These are phyloP conservation scores for Candida anutae DNA, from an alignment of 1,139 yeast species.

Conservation along the genomic window DNA sequence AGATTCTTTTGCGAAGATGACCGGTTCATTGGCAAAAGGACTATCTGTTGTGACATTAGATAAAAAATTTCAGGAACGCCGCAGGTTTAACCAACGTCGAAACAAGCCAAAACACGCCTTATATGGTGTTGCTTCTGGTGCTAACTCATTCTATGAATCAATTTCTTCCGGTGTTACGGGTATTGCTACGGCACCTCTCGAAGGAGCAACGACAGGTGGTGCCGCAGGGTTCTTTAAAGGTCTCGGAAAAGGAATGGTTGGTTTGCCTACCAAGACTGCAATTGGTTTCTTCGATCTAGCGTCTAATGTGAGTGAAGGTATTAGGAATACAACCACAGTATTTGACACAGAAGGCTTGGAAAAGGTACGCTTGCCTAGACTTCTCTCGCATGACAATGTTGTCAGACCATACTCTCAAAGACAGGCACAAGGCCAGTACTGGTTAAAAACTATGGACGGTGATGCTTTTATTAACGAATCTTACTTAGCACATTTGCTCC, in stretches of 20 bases:
- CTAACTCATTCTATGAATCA: slow-evolving; percentile 82
- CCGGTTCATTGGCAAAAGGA: slow-evolving; percentile 94
- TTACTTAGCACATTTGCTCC: slow-evolving; percentile 77
- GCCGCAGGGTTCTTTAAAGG: slow-evolving; percentile 91
- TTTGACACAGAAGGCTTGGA: slow-evolving; percentile 76
- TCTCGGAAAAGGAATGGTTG: slow-evolving; percentile 88
- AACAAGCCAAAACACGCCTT: slow-evolving; percentile 82
- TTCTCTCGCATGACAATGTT: slow-evolving; percentile 59
- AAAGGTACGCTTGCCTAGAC: slow-evolving; percentile 77
- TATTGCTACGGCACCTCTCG: slow-evolving; percentile 81
- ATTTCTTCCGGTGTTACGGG: slow-evolving; percentile 86
- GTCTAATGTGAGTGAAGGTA: slow-evolving; percentile 88
- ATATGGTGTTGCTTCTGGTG: slow-evolving; percentile 83
- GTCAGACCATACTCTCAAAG: slow-evolving; percentile 70
- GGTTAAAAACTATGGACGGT: slow-evolving; percentile 80
- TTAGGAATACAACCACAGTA: slow-evolving; percentile 85
- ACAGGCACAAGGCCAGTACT: slow-evolving; percentile 90
- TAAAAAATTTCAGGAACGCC: slow-evolving; percentile 71
- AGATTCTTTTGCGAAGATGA: slow-evolving; percentile 85
- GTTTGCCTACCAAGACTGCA: slow-evolving; percentile 93
- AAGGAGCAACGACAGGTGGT: slow-evolving; percentile 82
- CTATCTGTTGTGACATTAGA: slow-evolving; percentile 88
- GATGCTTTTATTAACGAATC: slow-evolving; percentile 66
- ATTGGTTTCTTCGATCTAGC: slow-evolving; percentile 93
- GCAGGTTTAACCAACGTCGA: slow-evolving; percentile 65